Base-by-base conservation (phyloP, 1,284 basidiomycete species). In the Inonotus hispidus region DNA sequence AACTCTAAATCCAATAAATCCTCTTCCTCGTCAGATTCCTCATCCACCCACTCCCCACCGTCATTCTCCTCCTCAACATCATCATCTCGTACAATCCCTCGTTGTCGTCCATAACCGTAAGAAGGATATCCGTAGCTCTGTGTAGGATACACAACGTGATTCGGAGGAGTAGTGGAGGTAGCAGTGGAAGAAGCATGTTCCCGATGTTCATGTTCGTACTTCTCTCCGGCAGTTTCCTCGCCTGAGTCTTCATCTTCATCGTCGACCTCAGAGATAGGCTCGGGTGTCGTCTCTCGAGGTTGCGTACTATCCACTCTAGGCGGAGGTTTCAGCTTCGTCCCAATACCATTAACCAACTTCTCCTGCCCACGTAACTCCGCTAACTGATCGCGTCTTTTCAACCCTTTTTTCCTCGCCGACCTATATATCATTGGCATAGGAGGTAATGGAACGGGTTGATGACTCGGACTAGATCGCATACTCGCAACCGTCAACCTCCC, bases 281-380 rank as follows among this genome's bases (percentile, higher is more conserved):
- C 89, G 0, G 87, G 88, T 66, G 84, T 90, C 16, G 88, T 90
- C 65, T 90, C 88, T 54, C 87, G 75, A 7, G 89, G 88, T 67
- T 90, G 87, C 0, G 89, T 91, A 66, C 88, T 90, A 65, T 89
- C 86, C 8, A 90, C 88, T 8, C 89, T 77, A 14, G 86, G 86
- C 1, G 88, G 88, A 1, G 82, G 82, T 16, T 61, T 4, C 63
- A 55, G 35, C n/a, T 53, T 27, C 45, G 45, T n/a, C 8, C 53
- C 25, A 43, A 43, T 14, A 43, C 41, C 41, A n/a, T 21, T 21
- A 59, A 35, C 63, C 13, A 65, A 63, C 62, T 63, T 77, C 69
- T 63, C 77, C 68, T 66, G 69, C 66, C n/a, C n/a, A n/a, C 65
- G 80, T 23, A 75, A 49, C 54, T 74, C 76, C 11, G 59, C 45